A percentile compares a stretch with the other conserved stretches of the same genome.
Evolutionary conservation across 805 yeast species (phyloP).

Genomic region (Teunomyces aglyptinius): DNA sequence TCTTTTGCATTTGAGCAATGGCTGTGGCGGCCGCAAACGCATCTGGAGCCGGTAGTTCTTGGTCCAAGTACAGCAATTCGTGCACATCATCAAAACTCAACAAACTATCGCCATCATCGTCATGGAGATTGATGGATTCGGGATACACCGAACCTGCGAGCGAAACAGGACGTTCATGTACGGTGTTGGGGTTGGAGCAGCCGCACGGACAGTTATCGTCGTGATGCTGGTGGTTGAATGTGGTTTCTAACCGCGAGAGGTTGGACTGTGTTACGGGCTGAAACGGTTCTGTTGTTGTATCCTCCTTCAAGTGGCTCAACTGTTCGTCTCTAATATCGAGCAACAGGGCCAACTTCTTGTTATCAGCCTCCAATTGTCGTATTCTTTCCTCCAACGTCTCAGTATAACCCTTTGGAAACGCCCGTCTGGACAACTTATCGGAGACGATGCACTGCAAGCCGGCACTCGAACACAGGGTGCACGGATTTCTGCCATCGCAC

Average conservation of each 20-base stretch:
- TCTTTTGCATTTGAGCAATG: conserved; percentile 52
- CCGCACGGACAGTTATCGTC: conserved; percentile 52
- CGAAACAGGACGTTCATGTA: conserved; percentile 64
- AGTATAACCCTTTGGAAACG: conserved; percentile 90
- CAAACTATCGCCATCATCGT: conserved; percentile 29
- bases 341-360: conserved; percentile 62
- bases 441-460: conserved; percentile 89
- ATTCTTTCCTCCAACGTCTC: conserved; percentile 86
- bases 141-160: conserved; percentile 59
- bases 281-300: neutral
- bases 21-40: conserved; percentile 64
- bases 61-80: conserved; percentile 20
- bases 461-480: conserved; percentile 79
- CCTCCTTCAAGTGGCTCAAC: conserved; percentile 35
- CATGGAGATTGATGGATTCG: conserved; percentile 43
- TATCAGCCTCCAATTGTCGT: conserved; percentile 82
- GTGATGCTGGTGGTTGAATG: conserved; percentile 19
- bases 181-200: conserved; percentile 54
- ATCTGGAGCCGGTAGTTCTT: conserved; percentile 72
- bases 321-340: conserved; percentile 65
- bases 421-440: conserved; percentile 79
- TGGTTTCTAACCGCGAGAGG: conserved; percentile 5
- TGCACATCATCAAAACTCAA: conserved; percentile 27
- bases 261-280: conserved; percentile 9
- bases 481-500: conserved; percentile 75